phyloP scores from a whole-genome alignment of 805 yeast species.

The Blastobotrys peoriensis region DNA sequence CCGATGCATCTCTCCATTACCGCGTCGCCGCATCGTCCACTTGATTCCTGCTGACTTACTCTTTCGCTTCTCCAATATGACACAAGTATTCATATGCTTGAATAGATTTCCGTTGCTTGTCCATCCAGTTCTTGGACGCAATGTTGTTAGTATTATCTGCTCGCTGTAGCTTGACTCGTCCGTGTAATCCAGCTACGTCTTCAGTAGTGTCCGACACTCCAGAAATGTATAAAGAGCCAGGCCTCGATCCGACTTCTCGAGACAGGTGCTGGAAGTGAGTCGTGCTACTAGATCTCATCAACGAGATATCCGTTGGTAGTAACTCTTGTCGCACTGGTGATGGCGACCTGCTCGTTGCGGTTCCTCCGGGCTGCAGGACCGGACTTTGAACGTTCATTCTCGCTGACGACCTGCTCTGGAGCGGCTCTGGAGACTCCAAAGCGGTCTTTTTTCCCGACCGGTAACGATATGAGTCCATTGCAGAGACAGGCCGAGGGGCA shows the following conservation, averaged over 20 bases:
- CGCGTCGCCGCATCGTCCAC: background rate
- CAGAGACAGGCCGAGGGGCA: too few species aligned
- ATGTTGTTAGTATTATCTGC: constrained; percentile 19
- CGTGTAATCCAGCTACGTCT: constrained; percentile 29
- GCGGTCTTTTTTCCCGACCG: constrained; percentile 8
- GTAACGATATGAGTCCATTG: too few species aligned
- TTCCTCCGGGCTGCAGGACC: background rate
- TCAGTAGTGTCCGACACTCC: constrained; percentile 28
- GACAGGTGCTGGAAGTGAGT: constrained; percentile 23
- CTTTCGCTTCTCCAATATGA: constrained; percentile 72
- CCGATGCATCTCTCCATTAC: background rate
- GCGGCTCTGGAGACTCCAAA: background rate
- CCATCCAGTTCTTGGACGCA: constrained; percentile 34
- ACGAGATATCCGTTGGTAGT: constrained; percentile 13
- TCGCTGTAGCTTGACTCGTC: constrained; percentile 30
- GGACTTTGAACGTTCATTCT: background rate
- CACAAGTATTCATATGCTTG: constrained; percentile 74
- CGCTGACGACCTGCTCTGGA: background rate
- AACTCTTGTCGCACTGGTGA: constrained; percentile 12
- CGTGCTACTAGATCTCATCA: constrained; percentile 19
- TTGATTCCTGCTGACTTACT: too few species aligned
- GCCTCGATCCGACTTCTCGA: constrained; percentile 5
- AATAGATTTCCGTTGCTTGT: constrained; percentile 35
- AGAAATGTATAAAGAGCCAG: constrained; percentile 17
- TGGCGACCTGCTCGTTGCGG: constrained; percentile 10